A percentile compares a stretch with the other conserved stretches of the same genome.
Conservation (phyloP, 768 basidiomycete genomes). For the Pleurotus sapidus region DNA sequence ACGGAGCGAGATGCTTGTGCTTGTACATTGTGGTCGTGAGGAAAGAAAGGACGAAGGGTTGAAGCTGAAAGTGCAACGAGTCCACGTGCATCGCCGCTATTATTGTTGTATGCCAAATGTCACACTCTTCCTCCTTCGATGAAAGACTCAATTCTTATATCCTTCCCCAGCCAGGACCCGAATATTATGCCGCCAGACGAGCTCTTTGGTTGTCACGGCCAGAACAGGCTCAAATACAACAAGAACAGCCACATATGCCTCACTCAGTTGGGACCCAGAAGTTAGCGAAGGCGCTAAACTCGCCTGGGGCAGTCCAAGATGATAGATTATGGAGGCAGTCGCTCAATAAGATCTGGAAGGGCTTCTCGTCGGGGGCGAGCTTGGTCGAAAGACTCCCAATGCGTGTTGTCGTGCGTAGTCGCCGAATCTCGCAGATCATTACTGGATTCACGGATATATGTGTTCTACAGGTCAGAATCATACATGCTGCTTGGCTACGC, state of each 20-base stretch:
- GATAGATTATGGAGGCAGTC: conserved; percentile 56
- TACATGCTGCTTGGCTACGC: conserved; percentile 72
- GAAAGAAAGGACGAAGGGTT: conserved; percentile 16
- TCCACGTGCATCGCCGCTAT: neutral
- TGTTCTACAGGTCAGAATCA: conserved; percentile 58
- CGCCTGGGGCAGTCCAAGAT: conserved; percentile 43
- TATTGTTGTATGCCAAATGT: neutral
- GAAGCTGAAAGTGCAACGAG: conserved; percentile 3
- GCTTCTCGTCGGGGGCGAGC: conserved; percentile 53
- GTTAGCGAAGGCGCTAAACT: conserved; percentile 48
- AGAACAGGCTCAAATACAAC: conserved; percentile 8
- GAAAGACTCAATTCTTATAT: conserved; percentile 31
- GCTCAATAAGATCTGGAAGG: conserved; percentile 61
- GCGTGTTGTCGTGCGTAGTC: conserved; percentile 52
- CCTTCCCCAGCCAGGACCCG: conserved; percentile 63
- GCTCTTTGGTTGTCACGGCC: conserved; percentile 53
- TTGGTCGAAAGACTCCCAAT: conserved; percentile 65
- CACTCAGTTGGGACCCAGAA: conserved; percentile 32
- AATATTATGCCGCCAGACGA: conserved; percentile 60
- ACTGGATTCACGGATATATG: conserved; percentile 13
- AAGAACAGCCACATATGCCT: conserved; percentile 16
- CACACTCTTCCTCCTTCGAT: conserved; percentile 31
- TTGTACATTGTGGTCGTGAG: conserved; percentile 34
- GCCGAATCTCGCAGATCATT: neutral
- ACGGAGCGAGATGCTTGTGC: conserved; percentile 62